These are phyloP conservation scores for Daedaleopsis sinensis DNA, from an alignment of 768 basidiomycete species.

Conservation along the genomic window DNA sequence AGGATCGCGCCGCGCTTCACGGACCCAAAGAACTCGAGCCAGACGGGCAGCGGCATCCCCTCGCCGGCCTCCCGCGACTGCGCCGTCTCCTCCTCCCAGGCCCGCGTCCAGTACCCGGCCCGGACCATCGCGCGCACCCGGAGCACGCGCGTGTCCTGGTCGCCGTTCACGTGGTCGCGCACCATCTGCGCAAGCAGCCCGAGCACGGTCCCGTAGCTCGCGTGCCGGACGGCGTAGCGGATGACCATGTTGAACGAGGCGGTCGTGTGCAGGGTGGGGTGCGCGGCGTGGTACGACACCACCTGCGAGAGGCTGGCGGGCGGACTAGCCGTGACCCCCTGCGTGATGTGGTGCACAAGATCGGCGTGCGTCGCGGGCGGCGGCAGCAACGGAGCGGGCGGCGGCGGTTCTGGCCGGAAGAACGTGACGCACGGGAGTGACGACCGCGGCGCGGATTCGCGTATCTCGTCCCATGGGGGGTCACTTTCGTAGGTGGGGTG, in stretches of 20 bases:
- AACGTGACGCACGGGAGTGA: slow-evolving; percentile 1
- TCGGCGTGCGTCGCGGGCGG: slow-evolving; percentile 16
- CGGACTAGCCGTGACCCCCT: slow-evolving; percentile 36
- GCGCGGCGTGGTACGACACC: slow-evolving; percentile 51
- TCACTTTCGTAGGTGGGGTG: slow-evolving; percentile 23
- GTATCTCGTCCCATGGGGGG: slow-evolving; percentile 30
- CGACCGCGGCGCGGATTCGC: slow-evolving; percentile 10
- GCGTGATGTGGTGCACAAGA: slow-evolving; percentile 41
- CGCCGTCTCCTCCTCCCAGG: slow-evolving; percentile 44
- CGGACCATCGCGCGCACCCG: slow-evolving; percentile 59
- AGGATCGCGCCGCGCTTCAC: slow-evolving; percentile 16
- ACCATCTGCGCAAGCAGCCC: slow-evolving; percentile 53
- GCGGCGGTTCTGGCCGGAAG: slow-evolving; percentile 5
- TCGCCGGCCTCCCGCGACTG: background rate
- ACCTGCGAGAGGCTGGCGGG: slow-evolving; percentile 41
- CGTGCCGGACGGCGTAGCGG: slow-evolving; percentile 51
- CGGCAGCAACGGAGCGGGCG: background rate
- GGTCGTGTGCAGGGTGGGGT: slow-evolving; percentile 38
- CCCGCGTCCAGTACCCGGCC: slow-evolving; percentile 57
- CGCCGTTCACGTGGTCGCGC: slow-evolving; percentile 40
- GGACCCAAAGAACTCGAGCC: slow-evolving; percentile 58
- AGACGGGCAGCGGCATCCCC: slow-evolving; percentile 47
- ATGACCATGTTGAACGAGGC: slow-evolving; percentile 49
- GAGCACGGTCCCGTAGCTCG: slow-evolving; percentile 48
- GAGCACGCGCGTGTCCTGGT: slow-evolving; percentile 61